These are phyloP conservation scores for Cucumis cinereus DNA, from an alignment of 306 rosid genomes.

Conservation along the genomic window DNA sequence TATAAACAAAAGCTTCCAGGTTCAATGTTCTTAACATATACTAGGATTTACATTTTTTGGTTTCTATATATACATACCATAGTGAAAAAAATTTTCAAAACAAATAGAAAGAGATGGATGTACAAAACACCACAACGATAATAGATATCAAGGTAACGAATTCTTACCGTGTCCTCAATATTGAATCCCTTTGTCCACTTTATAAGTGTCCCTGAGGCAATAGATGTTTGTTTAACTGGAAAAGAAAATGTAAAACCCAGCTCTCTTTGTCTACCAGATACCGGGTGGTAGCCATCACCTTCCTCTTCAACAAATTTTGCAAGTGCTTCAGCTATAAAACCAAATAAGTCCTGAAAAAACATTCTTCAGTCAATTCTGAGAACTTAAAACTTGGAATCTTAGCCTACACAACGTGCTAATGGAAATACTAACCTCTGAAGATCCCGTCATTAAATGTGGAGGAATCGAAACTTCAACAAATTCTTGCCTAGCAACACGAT, in stretches of 20 bases:
- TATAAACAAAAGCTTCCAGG: not conserved
- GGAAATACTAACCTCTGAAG: conserved; percentile 59
- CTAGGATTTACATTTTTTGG: not conserved
- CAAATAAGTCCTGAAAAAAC: conserved; percentile 69
- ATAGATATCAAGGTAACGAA: conserved; percentile 15
- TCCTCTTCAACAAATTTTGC: conserved; percentile 67
- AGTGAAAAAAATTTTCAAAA: not conserved
- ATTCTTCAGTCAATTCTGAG: conserved; percentile 11
- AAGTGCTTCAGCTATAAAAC: conserved; percentile 66
- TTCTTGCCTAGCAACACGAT: conserved; percentile 41
- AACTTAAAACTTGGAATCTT: not conserved
- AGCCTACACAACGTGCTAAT: conserved; percentile 10
- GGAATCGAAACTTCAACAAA: conserved; percentile 84
- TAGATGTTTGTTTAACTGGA: conserved; percentile 77
- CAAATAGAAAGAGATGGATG: not conserved
- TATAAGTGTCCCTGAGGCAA: conserved; percentile 78
- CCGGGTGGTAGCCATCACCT: conserved; percentile 72
- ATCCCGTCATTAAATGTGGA: conserved; percentile 75
- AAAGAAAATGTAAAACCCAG: conserved; percentile 97
- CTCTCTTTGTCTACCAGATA: conserved; percentile 85
- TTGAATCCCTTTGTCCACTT: conserved; percentile 96
- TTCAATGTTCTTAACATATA: not conserved
- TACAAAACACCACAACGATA: not conserved
- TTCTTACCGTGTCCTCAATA: conserved; percentile 55
- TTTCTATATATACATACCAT: not conserved